phyloP scores from a whole-genome alignment of 2,329 filamentous ascomycete genomes.

The Penicillium corylophilum region DNA sequence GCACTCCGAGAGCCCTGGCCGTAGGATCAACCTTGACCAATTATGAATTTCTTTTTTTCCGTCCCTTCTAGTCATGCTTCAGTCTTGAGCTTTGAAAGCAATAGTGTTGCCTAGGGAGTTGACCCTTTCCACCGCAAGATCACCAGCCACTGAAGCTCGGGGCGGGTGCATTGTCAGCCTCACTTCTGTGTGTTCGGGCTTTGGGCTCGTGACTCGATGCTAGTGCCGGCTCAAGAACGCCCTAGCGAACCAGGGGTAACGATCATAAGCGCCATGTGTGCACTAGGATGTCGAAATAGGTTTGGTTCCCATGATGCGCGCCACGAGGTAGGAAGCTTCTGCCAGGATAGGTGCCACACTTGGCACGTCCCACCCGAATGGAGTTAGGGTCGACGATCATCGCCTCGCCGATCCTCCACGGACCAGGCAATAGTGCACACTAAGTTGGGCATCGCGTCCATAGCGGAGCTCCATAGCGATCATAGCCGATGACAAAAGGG shows the following conservation, averaged over 20 bases:
- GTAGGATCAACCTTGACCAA: background rate
- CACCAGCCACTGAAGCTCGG: slow-evolving; percentile 13
- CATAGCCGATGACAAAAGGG: background rate
- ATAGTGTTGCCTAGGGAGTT: slow-evolving; percentile 13
- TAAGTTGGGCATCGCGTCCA: slow-evolving; percentile 2
- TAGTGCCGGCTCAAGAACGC: background rate
- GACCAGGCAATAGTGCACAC: slow-evolving; percentile 18
- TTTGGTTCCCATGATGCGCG: slow-evolving; percentile 7
- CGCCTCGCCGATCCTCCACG: slow-evolving; percentile 15
- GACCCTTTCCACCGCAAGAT: background rate
- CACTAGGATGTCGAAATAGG: slow-evolving; percentile 1
- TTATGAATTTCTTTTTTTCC: background rate
- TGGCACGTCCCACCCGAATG: slow-evolving; percentile 4
- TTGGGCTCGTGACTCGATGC: background rate
- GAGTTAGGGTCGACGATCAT: slow-evolving; percentile 13
- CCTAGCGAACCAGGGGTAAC: background rate
- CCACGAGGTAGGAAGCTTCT: slow-evolving; percentile 17
- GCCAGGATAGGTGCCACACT: background rate
- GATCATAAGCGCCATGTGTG: slow-evolving; percentile 10
- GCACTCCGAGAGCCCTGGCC: slow-evolving; percentile 10
- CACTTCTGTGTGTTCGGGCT: background rate
- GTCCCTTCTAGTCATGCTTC: background rate
- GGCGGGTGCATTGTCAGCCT: slow-evolving; percentile 11
- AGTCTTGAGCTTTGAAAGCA: background rate
- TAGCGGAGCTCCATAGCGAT: background rate